Evolutionary conservation across 495 filamentous ascomycete genomes (phyloP).

Genomic region (Penicillium bovifimosum): DNA sequence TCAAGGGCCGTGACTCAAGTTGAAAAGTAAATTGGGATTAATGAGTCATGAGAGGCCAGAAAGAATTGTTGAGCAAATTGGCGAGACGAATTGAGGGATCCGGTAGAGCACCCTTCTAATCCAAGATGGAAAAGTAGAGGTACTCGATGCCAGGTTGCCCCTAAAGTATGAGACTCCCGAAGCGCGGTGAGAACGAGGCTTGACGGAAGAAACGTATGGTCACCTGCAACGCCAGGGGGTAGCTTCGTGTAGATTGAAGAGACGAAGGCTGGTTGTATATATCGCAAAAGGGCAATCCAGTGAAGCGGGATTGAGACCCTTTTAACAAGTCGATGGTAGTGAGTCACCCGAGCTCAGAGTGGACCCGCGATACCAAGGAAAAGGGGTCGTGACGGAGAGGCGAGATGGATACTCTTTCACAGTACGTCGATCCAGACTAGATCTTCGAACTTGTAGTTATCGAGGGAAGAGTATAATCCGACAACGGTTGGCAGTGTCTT

Average conservation of each 20-base stretch:
- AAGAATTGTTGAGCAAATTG: background rate
- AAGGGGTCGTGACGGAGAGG: conserved; percentile 2
- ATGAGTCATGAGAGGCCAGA: conserved; percentile 35
- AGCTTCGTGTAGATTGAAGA: conserved; percentile 3
- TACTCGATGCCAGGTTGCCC: conserved; percentile 39
- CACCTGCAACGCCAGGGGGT: conserved; percentile 4
- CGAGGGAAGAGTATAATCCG: background rate
- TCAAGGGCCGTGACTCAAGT: conserved; percentile 32
- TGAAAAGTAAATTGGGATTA: conserved; percentile 29
- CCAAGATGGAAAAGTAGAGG: conserved; percentile 32
- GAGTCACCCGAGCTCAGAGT: conserved; percentile 9
- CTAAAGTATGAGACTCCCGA: conserved; percentile 25
- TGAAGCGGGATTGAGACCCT: background rate
- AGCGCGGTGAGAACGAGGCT: conserved; percentile 21
- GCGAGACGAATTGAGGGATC: conserved; percentile 17
- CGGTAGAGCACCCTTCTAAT: conserved; percentile 34
- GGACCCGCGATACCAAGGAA: background rate
- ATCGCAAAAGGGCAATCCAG: background rate
- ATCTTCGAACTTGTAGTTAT: background rate
- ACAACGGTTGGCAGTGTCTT: background rate
- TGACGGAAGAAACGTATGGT: conserved; percentile 14
- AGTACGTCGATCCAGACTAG: background rate
- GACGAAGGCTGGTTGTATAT: background rate
- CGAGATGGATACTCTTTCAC: background rate
- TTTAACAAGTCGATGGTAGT: conserved; percentile 1